Conservation (phyloP, 331 rosid genomes). For the Stylosanthes scabra region DNA sequence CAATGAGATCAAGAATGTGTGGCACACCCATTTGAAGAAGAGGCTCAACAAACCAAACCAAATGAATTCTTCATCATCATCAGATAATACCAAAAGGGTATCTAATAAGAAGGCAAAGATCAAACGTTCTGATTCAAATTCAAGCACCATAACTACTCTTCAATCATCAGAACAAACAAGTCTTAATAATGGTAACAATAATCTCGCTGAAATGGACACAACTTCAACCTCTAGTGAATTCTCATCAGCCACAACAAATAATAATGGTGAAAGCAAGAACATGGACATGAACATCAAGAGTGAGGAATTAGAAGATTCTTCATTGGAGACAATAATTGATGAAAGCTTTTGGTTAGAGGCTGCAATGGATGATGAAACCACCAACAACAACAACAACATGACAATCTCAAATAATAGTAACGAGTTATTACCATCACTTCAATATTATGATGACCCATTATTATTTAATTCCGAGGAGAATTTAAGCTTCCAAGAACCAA, state of each 20-base stretch:
- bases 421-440: conserved; percentile 10
- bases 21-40: conserved; percentile 99
- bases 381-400: conserved; percentile 31
- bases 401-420: conserved; percentile 42
- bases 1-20: conserved; percentile 91
- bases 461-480: conserved; percentile 38
- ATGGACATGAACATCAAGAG: conserved; percentile 14
- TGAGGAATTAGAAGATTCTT: conserved; percentile 57
- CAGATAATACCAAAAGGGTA: conserved; percentile 10
- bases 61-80: not conserved
- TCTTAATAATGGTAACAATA: not conserved
- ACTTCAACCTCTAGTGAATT: conserved; percentile 53
- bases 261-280: conserved; percentile 14
- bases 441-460: conserved; percentile 10
- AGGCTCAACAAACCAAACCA: conserved; percentile 40
- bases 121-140: conserved; percentile 48
- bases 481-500: conserved; percentile 20
- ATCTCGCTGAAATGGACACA: conserved; percentile 35
- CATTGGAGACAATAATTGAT: conserved; percentile 51
- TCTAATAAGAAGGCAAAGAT: conserved; percentile 31
- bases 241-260: conserved; percentile 42
- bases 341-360: conserved; percentile 72
- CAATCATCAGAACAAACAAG: conserved; percentile 38
- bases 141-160: conserved; percentile 52
- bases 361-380: conserved; percentile 45